Conservation (phyloP, 306 rosid species). For the Mimosa bimucronata region DNA sequence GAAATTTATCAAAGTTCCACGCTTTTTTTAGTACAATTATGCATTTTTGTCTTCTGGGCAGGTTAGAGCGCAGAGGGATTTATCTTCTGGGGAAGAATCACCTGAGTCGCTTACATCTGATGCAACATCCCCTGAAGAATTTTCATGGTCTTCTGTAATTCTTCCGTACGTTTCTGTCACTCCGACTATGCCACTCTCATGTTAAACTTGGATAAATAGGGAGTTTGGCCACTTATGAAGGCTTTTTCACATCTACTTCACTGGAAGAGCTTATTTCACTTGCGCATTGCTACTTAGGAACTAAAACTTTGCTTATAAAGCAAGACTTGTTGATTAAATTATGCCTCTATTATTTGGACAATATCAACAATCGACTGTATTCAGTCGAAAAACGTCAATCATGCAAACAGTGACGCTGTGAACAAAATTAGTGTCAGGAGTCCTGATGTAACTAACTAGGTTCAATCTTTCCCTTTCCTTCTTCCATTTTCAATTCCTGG, state of each 20-base stretch:
- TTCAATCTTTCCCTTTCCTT: background rate
- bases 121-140: constrained; percentile 55
- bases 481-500: background rate
- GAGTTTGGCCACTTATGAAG: background rate
- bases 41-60: constrained; percentile 41
- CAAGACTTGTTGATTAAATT: constrained; percentile 9
- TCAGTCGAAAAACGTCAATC: constrained; percentile 15
- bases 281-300: constrained; percentile 2
- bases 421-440: background rate
- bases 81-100: constrained; percentile 59
- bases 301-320: constrained; percentile 22
- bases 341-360: background rate
- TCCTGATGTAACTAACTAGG: background rate
- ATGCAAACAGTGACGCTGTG: background rate
- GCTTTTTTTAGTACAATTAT: constrained; percentile 36
- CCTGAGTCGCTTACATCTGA: constrained; percentile 59
- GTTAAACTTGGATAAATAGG: background rate
- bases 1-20: constrained; percentile 36
- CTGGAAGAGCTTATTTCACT: background rate
- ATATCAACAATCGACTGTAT: background rate
- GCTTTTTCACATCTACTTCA: background rate
- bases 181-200: background rate
- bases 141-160: constrained; percentile 76
- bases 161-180: constrained; percentile 71
- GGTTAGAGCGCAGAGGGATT: constrained; percentile 66